phyloP scores from a whole-genome alignment of 306 rosid genomes.

The Glycine soja region DNA sequence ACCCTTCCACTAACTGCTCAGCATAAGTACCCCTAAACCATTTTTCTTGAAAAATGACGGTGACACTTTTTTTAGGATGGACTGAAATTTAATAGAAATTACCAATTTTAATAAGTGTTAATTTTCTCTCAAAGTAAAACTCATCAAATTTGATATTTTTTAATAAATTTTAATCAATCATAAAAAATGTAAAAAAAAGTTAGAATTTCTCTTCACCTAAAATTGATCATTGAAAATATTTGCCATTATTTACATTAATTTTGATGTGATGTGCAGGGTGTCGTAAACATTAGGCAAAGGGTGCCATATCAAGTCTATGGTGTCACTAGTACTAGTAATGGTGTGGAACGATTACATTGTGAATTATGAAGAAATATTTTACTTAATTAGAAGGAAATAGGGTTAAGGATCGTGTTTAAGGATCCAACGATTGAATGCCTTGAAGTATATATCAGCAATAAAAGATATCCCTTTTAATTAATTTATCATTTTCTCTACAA shows the following conservation, averaged over 20 bases:
- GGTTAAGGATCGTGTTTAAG: neutral
- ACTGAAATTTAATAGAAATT: neutral
- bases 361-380: neutral
- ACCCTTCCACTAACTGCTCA: constrained; percentile 74
- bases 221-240: too few species aligned
- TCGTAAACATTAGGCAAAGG: constrained; percentile 25
- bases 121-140: too few species aligned
- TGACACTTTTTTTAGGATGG: too few species aligned
- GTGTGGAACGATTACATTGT: neutral
- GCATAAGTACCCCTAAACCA: constrained; percentile 35
- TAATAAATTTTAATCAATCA: too few species aligned
- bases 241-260: too few species aligned
- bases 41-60: too few species aligned
- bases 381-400: neutral
- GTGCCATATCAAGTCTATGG: neutral
- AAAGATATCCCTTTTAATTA: neutral
- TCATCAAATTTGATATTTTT: too few species aligned
- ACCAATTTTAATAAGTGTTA: too few species aligned
- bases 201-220: too few species aligned
- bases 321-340: neutral
- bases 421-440: neutral
- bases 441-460: neutral
- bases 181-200: too few species aligned
- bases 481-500: neutral
- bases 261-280: constrained; percentile 56